Evolutionary conservation across 306 rosid genomes (phyloP).

Genomic region (Pterocarpus santalinus): DNA sequence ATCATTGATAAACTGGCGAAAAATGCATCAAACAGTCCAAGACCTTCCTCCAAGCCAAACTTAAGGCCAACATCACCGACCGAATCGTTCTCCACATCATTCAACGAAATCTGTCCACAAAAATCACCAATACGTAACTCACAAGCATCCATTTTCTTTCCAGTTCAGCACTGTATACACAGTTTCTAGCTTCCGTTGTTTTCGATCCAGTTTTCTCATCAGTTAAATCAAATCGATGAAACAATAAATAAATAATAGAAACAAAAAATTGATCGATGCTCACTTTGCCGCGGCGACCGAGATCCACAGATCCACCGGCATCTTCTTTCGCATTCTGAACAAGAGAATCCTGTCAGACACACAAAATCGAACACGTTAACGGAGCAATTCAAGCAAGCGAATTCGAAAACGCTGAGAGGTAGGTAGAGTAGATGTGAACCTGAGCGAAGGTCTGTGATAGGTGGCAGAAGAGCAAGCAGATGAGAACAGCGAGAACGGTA

Average conservation of each 20-base stretch:
- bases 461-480: slow-evolving; percentile 39
- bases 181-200: neutral
- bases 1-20: slow-evolving; percentile 93
- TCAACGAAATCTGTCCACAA: slow-evolving; percentile 62
- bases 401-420: neutral
- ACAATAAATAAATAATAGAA: neutral
- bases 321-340: slow-evolving; percentile 54
- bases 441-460: slow-evolving; percentile 56
- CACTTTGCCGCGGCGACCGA: slow-evolving; percentile 93
- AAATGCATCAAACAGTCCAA: slow-evolving; percentile 89
- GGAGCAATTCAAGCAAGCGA: neutral
- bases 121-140: slow-evolving; percentile 18
- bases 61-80: slow-evolving; percentile 45
- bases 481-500: slow-evolving; percentile 43
- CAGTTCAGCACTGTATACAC: neutral
- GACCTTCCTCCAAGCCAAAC: slow-evolving; percentile 71
- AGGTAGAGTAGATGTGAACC: slow-evolving; percentile 46
- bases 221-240: slow-evolving; percentile 20
- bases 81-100: slow-evolving; percentile 50
- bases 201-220: slow-evolving; percentile 8
- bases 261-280: neutral
- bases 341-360: slow-evolving; percentile 53
- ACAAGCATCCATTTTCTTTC: neutral
- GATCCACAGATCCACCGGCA: slow-evolving; percentile 67
- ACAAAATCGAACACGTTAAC: slow-evolving; percentile 36